Conservation (phyloP, 1,284 basidiomycete genomes). For the Ganoderma lingzhi region DNA sequence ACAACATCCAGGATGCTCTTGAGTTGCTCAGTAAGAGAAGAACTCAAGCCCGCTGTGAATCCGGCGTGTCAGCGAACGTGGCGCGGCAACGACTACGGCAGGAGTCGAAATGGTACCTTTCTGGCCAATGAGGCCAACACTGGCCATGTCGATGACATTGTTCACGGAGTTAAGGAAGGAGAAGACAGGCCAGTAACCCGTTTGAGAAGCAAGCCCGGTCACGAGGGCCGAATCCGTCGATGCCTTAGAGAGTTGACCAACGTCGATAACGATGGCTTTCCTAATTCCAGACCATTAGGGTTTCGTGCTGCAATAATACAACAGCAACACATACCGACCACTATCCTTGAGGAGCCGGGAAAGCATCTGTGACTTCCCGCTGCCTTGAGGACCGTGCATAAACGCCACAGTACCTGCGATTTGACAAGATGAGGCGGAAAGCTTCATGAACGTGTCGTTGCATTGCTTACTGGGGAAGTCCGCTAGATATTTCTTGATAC, state of each 20-base stretch:
- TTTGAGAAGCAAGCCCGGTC: conserved; percentile 77
- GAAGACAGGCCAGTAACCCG: conserved; percentile 93
- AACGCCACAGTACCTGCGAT: conserved; percentile 72
- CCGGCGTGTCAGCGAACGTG: neutral
- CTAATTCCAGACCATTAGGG: conserved; percentile 46
- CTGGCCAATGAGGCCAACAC: conserved; percentile 93
- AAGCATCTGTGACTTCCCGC: conserved; percentile 86
- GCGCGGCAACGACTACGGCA: no score
- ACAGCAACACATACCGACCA: conserved; percentile 53
- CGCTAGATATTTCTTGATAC: conserved; percentile 73
- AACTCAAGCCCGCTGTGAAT: conserved; percentile 80
- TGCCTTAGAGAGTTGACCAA: conserved; percentile 77
- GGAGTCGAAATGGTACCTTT: conserved; percentile 66
- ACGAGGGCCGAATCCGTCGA: conserved; percentile 80
- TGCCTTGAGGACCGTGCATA: conserved; percentile 92
- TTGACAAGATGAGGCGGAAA: neutral
- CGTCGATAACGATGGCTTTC: conserved; percentile 83
- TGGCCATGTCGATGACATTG: conserved; percentile 91
- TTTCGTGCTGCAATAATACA: conserved; percentile 22
- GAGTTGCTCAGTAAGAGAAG: conserved; percentile 86
- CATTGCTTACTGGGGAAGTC: conserved; percentile 71
- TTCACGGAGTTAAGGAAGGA: conserved; percentile 89
- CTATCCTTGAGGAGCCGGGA: conserved; percentile 65
- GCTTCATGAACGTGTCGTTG: neutral
- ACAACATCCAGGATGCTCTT: conserved; percentile 89